Conservation (phyloP, 75 land plant species). For the Cunninghamia lanceolata region DNA sequence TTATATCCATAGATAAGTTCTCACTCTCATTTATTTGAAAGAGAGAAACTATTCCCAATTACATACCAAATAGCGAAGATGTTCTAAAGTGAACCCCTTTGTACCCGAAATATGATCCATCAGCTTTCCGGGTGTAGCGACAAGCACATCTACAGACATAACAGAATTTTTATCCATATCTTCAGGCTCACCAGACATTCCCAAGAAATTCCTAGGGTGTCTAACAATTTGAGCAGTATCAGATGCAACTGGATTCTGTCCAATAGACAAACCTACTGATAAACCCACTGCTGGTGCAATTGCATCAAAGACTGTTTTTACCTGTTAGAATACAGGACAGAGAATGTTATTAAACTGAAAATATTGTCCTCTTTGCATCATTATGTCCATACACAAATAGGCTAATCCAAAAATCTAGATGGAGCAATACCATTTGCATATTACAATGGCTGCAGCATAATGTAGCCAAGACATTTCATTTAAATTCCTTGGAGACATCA, state of each 20-base stretch:
- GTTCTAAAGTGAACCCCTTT: constrained; percentile 81
- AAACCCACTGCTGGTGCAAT: constrained; percentile 91
- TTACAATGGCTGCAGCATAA: neutral
- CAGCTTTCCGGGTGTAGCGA: constrained; percentile 93
- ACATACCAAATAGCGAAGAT: constrained; percentile 84
- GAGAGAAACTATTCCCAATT: neutral
- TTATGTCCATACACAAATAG: neutral
- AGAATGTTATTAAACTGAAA: neutral
- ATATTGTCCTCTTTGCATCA: neutral
- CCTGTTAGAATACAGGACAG: constrained; percentile 32
- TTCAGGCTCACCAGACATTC: constrained; percentile 48
- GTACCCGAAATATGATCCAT: constrained; percentile 89
- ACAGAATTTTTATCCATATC: constrained; percentile 15
- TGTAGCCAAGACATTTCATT: neutral
- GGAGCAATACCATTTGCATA: neutral
- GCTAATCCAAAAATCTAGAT: neutral
- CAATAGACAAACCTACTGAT: constrained; percentile 81
- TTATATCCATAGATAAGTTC: neutral
- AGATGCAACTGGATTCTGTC: constrained; percentile 82
- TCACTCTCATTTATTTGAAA: neutral
- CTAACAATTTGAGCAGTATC: constrained; percentile 68
- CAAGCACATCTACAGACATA: constrained; percentile 80
- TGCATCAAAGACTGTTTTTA: constrained; percentile 76
- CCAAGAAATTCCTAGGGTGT: constrained; percentile 46
- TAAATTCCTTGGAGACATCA: neutral